These are phyloP conservation scores for Bryoerythrophyllum caledonicum DNA, from an alignment of 225 moss, liverwort and hornwort species.

Conservation along the genomic window DNA sequence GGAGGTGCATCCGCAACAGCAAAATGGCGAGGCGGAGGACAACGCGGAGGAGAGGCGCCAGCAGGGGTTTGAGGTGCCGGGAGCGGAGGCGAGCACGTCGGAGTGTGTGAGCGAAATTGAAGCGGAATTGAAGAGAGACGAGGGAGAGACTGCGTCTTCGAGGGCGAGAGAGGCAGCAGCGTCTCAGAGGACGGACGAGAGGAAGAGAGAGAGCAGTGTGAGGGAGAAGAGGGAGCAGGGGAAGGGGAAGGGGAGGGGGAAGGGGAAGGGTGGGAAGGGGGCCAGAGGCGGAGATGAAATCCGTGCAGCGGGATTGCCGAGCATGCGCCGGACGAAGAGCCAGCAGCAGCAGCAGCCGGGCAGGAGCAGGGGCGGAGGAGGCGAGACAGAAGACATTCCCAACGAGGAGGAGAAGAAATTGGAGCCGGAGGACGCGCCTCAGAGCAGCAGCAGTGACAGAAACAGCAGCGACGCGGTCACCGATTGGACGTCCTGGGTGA, in stretches of 20 bases:
- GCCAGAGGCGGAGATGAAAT: conserved; percentile 34
- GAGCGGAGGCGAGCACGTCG: conserved; percentile 37
- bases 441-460: neutral
- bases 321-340: conserved; percentile 47
- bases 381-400: conserved; percentile 31
- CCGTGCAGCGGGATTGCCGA: conserved; percentile 44
- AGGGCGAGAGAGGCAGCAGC: neutral
- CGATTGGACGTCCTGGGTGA: conserved; percentile 30
- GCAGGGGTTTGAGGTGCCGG: neutral
- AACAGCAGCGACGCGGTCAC: conserved; percentile 19
- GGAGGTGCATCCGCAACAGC: no score
- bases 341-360: conserved; percentile 24
- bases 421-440: conserved; percentile 16
- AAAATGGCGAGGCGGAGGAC: conserved; percentile 33
- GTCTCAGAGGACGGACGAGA: conserved; percentile 24
- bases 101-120: conserved; percentile 18
- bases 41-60: conserved; percentile 5
- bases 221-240: conserved; percentile 34
- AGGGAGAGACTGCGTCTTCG: no score
- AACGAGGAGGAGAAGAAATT: conserved; percentile 19
- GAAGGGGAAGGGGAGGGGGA: conserved; percentile 37
- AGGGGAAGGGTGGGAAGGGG: conserved; percentile 26
- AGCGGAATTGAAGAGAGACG: conserved; percentile 7
- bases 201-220: conserved; percentile 30
- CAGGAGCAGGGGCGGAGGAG: conserved; percentile 40